Base-by-base conservation (phyloP, 1,139 yeast species). In the Debaryomyces coudertii region DNA sequence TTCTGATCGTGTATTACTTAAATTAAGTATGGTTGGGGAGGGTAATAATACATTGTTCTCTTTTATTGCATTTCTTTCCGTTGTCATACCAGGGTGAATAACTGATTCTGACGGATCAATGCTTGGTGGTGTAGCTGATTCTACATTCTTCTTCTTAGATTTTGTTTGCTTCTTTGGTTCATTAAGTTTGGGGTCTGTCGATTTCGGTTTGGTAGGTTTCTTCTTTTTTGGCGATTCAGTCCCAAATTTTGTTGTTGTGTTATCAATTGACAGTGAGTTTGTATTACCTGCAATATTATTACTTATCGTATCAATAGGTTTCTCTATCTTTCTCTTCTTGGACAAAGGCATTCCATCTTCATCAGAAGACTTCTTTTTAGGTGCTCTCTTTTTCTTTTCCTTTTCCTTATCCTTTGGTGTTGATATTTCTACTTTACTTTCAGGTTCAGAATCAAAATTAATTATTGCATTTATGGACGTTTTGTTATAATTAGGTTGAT, bases 391-490 rank as follows among this genome's bases (percentile, higher is more conserved):
- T 36, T 53, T 52, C 53, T 55, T 53, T 48, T 52, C 27, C 48
- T 20, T 20, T 20, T 20, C 22, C 22, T 20, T 20, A 20, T n/a
- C n/a, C n/a, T 53, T 37, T 12, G 53, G 50, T 1, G 51, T 42
- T 22, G 54, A 42, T 8, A 38, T 23, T 12, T 44, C 36, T n/a
- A 44, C 28, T 4, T 41, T 40, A 11, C 35, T 33, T 11, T 46
- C 53, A 7, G 61, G 53, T 29, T 63, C 69, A 40, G 67, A 69
- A 40, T 70, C 74, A 15, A 58, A 50, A 50, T 71, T 71, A 45
- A 71, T 71, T 29, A 71, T 67, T 14, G 74, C 67, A 47, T 63
- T 68, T 27, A 71, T 71, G 7, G 75, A 68, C 0, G 77, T 64
- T 49, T 65, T 68, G 47, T 65, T 65, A 34, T 50, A 55, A 8